Percentiles rank a stretch among this genome's conserved stretches.
These are phyloP conservation scores for Colletotrichum liriopes DNA, from an alignment of 2,329 filamentous ascomycete genomes.

Conservation along the genomic window DNA sequence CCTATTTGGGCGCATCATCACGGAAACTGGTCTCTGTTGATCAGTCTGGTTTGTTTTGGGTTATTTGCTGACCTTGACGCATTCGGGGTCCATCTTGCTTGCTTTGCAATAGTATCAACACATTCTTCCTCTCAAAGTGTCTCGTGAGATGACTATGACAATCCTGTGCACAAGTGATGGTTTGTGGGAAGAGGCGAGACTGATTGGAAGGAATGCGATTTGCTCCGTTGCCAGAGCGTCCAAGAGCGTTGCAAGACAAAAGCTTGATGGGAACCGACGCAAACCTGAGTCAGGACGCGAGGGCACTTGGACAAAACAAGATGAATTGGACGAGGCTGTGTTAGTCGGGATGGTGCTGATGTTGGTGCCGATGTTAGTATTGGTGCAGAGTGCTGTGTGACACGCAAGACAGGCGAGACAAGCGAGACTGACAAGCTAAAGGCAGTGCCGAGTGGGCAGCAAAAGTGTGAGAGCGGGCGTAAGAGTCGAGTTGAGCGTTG, in stretches of 20 bases:
- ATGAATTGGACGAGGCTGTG: background rate
- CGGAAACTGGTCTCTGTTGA: background rate
- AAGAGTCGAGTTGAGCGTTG: background rate
- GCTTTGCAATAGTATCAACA: background rate
- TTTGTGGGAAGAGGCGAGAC: background rate
- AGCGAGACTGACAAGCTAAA: background rate
- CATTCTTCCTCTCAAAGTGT: background rate
- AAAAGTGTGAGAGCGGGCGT: too few species aligned
- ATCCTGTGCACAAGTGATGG: background rate
- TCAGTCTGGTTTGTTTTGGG: constrained; percentile 9
- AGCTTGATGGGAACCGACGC: background rate
- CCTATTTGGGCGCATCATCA: background rate
- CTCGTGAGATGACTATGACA: background rate
- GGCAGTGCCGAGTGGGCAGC: background rate
- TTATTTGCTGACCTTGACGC: background rate
- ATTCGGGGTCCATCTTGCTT: background rate
- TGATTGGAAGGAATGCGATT: background rate
- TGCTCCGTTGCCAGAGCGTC: background rate
- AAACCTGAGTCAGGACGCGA: constrained; percentile 15
- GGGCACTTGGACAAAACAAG: constrained; percentile 4
- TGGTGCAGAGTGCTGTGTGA: background rate
- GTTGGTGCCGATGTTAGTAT: background rate
- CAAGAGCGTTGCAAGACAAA: constrained; percentile 17
- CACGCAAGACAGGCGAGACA: background rate
- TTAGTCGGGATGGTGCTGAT: background rate